phyloP scores from a whole-genome alignment of 1,284 basidiomycete genomes.

The Chalciporus sp. region DNA sequence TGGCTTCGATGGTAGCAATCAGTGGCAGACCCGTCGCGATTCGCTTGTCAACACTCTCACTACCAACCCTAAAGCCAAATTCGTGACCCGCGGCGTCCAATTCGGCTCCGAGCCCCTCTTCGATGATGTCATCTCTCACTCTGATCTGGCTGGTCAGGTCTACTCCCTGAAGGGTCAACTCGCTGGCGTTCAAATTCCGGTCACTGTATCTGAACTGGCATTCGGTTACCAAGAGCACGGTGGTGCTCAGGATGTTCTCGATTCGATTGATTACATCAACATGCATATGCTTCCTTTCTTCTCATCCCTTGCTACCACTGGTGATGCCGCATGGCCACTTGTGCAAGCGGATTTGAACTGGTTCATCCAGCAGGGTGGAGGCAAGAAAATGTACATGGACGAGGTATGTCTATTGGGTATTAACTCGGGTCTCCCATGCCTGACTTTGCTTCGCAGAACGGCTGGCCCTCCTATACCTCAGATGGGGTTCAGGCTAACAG shows the following conservation, averaged over 20 bases:
- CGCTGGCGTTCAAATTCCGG: conserved; percentile 57
- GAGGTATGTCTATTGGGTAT: conserved; percentile 43
- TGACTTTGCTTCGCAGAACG: conserved; percentile 49
- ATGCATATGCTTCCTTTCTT: conserved; percentile 80
- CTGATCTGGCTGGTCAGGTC: conserved; percentile 60
- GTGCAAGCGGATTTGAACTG: conserved; percentile 60
- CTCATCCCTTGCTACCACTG: conserved; percentile 44
- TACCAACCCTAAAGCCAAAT: conserved; percentile 65
- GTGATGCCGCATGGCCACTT: conserved; percentile 54
- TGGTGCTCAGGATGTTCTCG: conserved; percentile 59
- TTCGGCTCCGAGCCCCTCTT: conserved; percentile 79
- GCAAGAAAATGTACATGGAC: conserved; percentile 74
- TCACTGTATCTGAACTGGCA: conserved; percentile 60
- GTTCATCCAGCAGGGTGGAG: conserved; percentile 59
- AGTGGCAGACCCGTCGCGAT: conserved; percentile 60
- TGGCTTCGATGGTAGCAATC: conserved; percentile 57
- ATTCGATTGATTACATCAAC: conserved; percentile 67
- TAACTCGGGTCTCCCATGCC: background rate
- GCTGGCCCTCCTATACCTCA: conserved; percentile 70
- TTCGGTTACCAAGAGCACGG: conserved; percentile 54
- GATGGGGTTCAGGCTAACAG: conserved; percentile 61
- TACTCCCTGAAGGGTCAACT: conserved; percentile 51
- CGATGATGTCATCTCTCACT: conserved; percentile 57
- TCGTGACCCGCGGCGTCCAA: conserved; percentile 66
- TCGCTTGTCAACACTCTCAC: conserved; percentile 57